These are phyloP conservation scores for Bacterosira constricta DNA, from an alignment of 108 stramenopile species.

Conservation along the genomic window DNA sequence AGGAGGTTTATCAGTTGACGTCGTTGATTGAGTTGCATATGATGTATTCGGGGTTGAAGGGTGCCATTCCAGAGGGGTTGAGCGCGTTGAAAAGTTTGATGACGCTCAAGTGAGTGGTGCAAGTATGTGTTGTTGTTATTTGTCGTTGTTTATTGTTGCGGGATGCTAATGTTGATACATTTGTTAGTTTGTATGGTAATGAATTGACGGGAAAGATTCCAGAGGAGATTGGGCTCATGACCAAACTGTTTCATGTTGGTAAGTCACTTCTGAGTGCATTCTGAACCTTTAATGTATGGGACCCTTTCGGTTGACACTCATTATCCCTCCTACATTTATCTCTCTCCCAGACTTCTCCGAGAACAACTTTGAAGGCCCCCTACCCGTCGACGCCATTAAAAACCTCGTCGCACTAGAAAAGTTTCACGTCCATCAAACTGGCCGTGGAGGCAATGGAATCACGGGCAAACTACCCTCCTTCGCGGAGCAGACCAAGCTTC, in stretches of 20 bases:
- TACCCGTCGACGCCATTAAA: constrained; percentile 44
- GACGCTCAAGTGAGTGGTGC: constrained; percentile 20
- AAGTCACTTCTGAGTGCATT: neutral
- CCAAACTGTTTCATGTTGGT: constrained; percentile 64
- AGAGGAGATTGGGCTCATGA: constrained; percentile 60
- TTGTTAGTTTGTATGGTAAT: constrained; percentile 26
- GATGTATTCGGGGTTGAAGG: constrained; percentile 46
- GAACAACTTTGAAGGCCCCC: constrained; percentile 48
- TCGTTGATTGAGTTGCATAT: constrained; percentile 40
- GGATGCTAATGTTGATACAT: neutral
- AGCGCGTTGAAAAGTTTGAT: constrained; percentile 37
- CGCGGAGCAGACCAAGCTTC: constrained; percentile 49
- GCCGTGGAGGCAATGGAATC: constrained; percentile 46
- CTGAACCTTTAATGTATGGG: too few relatives aligned
- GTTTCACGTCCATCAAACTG: constrained; percentile 54
- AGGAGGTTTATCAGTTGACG: constrained; percentile 24
- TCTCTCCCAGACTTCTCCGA: constrained; percentile 37
- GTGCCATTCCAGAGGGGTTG: constrained; percentile 40
- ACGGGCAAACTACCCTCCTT: constrained; percentile 63
- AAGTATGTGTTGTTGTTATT: neutral
- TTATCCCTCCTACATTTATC: neutral
- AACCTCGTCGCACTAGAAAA: constrained; percentile 52
- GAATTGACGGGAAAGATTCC: constrained; percentile 65
- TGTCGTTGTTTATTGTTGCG: neutral
- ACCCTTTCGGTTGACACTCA: too few relatives aligned